Conservation (phyloP, 75 land plant species). For the Picea glauca region DNA sequence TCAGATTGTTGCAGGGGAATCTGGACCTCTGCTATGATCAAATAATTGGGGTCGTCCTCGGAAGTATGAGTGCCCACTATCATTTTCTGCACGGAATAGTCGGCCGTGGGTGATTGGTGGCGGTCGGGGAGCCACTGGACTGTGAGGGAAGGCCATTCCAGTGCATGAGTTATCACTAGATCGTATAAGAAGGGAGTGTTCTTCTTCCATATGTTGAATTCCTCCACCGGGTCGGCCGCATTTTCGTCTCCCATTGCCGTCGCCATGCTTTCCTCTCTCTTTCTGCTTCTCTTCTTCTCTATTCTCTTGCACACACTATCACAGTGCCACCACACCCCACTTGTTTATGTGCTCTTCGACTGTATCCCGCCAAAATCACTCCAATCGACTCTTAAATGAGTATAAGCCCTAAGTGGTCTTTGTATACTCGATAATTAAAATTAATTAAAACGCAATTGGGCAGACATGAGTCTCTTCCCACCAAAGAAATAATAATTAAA, state of each 20-base stretch:
- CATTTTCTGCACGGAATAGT: constrained; percentile 43
- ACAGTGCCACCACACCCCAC: too few relatives aligned
- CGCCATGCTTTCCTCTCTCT: too few relatives aligned
- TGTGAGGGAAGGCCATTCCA: constrained; percentile 96
- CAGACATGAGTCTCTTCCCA: too few relatives aligned
- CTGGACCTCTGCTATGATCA: constrained; percentile 76
- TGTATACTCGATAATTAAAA: too few relatives aligned
- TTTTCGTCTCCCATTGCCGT: neutral
- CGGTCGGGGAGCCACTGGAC: constrained; percentile 77
- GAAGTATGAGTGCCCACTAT: constrained; percentile 91
- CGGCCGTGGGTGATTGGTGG: constrained; percentile 16
- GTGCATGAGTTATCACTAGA: constrained; percentile 74
- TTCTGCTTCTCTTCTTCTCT: too few relatives aligned
- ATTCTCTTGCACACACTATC: too few relatives aligned
- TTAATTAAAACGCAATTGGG: too few relatives aligned
- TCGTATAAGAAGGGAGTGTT: constrained; percentile 92
- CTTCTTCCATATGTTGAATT: constrained; percentile 92
- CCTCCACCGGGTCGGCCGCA: constrained; percentile 41
- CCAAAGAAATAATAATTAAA: too few relatives aligned
- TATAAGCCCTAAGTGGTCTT: too few relatives aligned
- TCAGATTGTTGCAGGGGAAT: constrained; percentile 29
- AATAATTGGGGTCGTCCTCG: constrained; percentile 67
- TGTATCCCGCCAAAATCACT: too few relatives aligned
- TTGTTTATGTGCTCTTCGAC: too few relatives aligned
- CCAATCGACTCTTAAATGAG: too few relatives aligned